These are phyloP conservation scores for Volvox reticuliferus DNA, from an alignment of 139 green algal genomes.

Conservation along the genomic window DNA sequence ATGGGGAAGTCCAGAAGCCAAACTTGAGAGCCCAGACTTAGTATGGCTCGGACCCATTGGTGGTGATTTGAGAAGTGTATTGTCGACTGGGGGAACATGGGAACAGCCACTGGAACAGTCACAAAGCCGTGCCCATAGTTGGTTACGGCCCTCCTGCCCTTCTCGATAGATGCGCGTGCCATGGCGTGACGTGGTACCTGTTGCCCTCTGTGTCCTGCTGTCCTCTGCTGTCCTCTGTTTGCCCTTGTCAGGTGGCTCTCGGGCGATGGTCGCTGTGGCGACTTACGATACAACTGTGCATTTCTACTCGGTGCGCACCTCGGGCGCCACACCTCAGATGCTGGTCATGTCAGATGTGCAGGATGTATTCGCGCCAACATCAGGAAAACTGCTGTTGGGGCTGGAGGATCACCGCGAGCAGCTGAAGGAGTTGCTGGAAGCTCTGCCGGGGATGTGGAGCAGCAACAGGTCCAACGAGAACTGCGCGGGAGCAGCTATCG, in stretches of 20 bases:
- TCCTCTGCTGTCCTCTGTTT: neutral
- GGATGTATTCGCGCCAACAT: slow-evolving; percentile 73
- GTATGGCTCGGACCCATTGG: too few species aligned
- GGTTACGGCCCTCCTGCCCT: neutral
- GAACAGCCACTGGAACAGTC: too few species aligned
- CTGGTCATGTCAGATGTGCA: slow-evolving; percentile 83
- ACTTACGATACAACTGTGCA: slow-evolving; percentile 90
- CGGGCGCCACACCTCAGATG: slow-evolving; percentile 76
- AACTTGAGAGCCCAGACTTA: too few species aligned
- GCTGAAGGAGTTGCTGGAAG: slow-evolving; percentile 73
- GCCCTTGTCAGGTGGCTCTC: slow-evolving; percentile 63
- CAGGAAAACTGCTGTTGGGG: slow-evolving; percentile 63
- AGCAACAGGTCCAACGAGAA: slow-evolving; percentile 61
- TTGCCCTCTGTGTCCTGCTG: neutral
- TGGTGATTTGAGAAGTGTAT: too few species aligned
- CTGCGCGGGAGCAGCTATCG: slow-evolving; percentile 73
- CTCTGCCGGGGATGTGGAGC: slow-evolving; percentile 79
- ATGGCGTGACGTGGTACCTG: too few species aligned
- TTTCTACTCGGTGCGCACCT: slow-evolving; percentile 80
- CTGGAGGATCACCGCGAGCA: slow-evolving; percentile 58
- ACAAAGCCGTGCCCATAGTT: too few species aligned
- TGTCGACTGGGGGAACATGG: too few species aligned
- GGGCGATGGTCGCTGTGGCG: slow-evolving; percentile 78
- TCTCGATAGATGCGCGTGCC: neutral
- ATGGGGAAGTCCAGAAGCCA: too few species aligned